Conservation (phyloP, 352 stramenopile genomes). For the Discostella stelligera region DNA sequence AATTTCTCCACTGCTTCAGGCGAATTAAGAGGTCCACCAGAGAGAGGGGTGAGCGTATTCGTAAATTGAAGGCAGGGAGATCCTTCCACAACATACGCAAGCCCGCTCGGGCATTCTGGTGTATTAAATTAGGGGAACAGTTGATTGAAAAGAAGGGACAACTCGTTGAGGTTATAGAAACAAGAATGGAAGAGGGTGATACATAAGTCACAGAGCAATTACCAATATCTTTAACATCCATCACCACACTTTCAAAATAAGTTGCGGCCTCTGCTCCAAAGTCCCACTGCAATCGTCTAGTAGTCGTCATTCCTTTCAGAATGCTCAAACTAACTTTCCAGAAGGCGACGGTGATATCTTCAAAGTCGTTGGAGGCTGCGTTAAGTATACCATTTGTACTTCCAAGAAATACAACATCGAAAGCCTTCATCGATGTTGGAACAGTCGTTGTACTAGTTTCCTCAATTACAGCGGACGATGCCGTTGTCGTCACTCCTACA, state of each 20-base stretch:
- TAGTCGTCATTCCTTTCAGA: conserved; percentile 5
- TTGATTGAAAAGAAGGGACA: background rate
- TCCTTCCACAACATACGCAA: background rate
- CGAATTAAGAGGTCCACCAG: conserved; percentile 7
- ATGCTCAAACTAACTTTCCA: conserved; percentile 20
- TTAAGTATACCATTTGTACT: background rate
- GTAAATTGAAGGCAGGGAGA: conserved; percentile 20
- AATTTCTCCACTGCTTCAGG: conserved; percentile 5
- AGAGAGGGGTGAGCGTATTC: conserved; percentile 12
- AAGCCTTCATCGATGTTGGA: background rate
- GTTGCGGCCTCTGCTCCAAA: conserved; percentile 15
- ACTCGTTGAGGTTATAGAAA: too few relatives aligned
- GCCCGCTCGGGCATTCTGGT: conserved; percentile 14
- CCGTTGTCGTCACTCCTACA: background rate
- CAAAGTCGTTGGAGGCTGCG: background rate
- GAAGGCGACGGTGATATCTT: conserved; percentile 20
- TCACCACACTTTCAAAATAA: conserved; percentile 22
- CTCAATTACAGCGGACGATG: background rate
- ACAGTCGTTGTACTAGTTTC: background rate
- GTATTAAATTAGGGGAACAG: conserved; percentile 1
- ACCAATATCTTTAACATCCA: conserved; percentile 29
- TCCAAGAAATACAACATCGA: conserved; percentile 12
- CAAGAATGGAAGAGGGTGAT: background rate
- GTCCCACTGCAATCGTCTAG: conserved; percentile 3
- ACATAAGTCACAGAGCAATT: background rate